Conservation (phyloP, 106 monocot genomes). For the Dendrobium catenatum region DNA sequence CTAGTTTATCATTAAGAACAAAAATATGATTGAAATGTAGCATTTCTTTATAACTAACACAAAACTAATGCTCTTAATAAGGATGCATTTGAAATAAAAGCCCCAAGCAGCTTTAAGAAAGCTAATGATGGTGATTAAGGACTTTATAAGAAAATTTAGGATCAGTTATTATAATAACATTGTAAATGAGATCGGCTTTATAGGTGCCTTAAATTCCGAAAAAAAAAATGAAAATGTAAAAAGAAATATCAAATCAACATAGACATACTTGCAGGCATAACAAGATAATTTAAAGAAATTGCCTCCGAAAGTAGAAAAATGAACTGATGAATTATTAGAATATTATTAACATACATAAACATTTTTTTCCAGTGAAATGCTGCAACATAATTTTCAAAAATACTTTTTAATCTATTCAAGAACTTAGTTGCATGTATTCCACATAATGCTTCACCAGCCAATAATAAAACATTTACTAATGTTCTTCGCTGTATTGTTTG, state of each 20-base stretch:
- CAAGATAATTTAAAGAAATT: not conserved
- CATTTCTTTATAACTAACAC: not conserved
- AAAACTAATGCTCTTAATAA: not conserved
- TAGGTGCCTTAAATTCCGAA: not conserved
- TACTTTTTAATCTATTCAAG: constrained; percentile 66
- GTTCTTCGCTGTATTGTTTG: constrained; percentile 17
- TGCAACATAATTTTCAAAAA: constrained; percentile 63
- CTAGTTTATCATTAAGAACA: not conserved
- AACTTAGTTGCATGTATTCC: constrained; percentile 80
- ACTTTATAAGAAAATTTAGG: no score
- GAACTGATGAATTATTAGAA: not conserved
- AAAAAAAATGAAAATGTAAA: not conserved
- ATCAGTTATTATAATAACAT: no score
- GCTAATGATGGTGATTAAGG: no score
- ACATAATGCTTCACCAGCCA: constrained; percentile 96
- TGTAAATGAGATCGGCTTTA: no score
- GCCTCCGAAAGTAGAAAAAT: not conserved
- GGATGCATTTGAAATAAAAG: no score
- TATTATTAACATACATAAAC: constrained; percentile 54
- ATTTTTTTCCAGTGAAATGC: constrained; percentile 89
- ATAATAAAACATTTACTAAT: constrained; percentile 53
- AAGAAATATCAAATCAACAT: not conserved
- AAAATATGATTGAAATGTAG: no score
- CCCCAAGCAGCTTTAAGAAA: no score
- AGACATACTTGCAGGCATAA: not conserved